phyloP scores from a whole-genome alignment of 83 land plant genomes.

The Picea engelmannii region DNA sequence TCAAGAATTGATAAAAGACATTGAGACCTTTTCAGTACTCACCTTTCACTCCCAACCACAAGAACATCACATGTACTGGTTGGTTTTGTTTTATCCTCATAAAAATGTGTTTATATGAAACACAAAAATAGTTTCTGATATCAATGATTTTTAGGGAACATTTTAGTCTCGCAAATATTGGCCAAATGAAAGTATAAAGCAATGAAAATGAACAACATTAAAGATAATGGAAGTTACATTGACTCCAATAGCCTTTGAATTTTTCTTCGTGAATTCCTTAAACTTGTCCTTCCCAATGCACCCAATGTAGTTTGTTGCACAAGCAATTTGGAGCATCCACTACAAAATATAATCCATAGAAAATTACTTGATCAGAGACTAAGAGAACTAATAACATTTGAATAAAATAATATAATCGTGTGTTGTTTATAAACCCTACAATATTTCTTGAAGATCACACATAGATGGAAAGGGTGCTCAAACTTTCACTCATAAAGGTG shows the following conservation, averaged over 20 bases:
- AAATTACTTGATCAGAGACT: constrained; percentile 1
- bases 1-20: too few species aligned
- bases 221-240: constrained; percentile 44
- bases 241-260: constrained; percentile 70
- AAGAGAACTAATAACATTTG: background rate
- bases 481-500: too few species aligned
- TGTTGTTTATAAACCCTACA: too few species aligned
- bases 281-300: constrained; percentile 97
- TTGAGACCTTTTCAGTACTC: background rate
- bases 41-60: constrained; percentile 96
- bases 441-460: too few species aligned
- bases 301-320: constrained; percentile 94
- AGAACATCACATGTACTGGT: constrained; percentile 99
- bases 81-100: constrained; percentile 41
- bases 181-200: too few species aligned
- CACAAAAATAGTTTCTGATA: background rate
- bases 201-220: constrained; percentile 4
- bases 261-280: constrained; percentile 89
- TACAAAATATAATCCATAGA: constrained; percentile 28
- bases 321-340: constrained; percentile 98
- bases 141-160: background rate
- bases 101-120: constrained; percentile 59
- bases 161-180: background rate
- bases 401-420: background rate
- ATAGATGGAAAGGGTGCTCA: too few species aligned